Conservation (phyloP, 2,329 filamentous ascomycete species). For the Penicillium oxalicum region DNA sequence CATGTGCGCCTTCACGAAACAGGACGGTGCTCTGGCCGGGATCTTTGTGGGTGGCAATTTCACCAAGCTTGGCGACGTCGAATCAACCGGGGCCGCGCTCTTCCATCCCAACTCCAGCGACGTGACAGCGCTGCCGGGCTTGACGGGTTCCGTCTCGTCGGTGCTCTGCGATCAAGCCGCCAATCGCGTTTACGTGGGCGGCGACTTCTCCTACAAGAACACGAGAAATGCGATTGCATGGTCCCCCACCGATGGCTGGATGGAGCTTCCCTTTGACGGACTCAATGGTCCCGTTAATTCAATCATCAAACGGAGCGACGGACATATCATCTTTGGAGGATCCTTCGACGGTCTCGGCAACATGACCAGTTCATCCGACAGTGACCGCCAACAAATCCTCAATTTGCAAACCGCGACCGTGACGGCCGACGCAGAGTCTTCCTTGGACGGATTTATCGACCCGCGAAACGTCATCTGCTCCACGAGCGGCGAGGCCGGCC, state of each 20-base stretch:
- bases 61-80: constrained; percentile 72
- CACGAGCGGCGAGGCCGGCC: constrained; percentile 56
- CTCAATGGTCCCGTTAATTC: constrained; percentile 90
- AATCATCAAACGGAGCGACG: constrained; percentile 72
- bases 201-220: constrained; percentile 71
- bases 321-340: constrained; percentile 87
- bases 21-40: constrained; percentile 61
- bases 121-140: constrained; percentile 69
- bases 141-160: constrained; percentile 75
- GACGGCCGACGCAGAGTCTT: constrained; percentile 55
- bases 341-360: constrained; percentile 85
- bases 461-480: constrained; percentile 81
- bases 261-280: constrained; percentile 79
- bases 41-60: constrained; percentile 92
- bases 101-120: constrained; percentile 67
- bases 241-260: constrained; percentile 63
- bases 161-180: constrained; percentile 73
- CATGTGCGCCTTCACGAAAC: constrained; percentile 73
- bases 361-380: constrained; percentile 54
- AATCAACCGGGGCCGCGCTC: constrained; percentile 72
- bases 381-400: constrained; percentile 61
- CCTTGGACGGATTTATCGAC: constrained; percentile 62
- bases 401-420: constrained; percentile 78
- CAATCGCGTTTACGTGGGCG: constrained; percentile 83
- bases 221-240: constrained; percentile 88